These are phyloP conservation scores for Lentinus tigrinus DNA, from an alignment of 768 basidiomycete species.

Conservation along the genomic window DNA sequence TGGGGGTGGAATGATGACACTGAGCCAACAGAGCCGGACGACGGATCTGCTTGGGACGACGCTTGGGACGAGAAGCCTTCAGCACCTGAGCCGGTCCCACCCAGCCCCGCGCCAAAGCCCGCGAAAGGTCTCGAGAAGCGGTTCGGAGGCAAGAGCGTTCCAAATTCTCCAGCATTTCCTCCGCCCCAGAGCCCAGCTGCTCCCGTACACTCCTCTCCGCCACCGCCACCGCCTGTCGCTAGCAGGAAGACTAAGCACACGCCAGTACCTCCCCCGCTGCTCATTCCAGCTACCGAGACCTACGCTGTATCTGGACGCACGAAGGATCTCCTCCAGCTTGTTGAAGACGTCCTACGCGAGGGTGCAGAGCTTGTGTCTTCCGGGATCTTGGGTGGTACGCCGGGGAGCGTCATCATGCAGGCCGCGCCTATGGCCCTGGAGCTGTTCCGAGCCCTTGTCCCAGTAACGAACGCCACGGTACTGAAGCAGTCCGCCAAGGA, in stretches of 20 bases:
- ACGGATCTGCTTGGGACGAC: conserved; percentile 69
- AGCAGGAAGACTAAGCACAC: not conserved
- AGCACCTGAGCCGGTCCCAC: conserved; percentile 13
- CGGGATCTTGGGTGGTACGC: conserved; percentile 43
- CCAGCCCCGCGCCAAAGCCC: conserved; percentile 41
- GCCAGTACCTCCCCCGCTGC: conserved; percentile 16
- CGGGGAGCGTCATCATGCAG: conserved; percentile 57
- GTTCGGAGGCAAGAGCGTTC: conserved; percentile 47
- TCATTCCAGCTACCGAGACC: conserved; percentile 40
- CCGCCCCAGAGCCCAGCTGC: conserved; percentile 7
- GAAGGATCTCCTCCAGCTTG: conserved; percentile 51
- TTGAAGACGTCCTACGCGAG: conserved; percentile 66
- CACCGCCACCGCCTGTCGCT: not conserved
- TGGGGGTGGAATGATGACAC: conserved; percentile 78
- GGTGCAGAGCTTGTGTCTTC: conserved; percentile 62
- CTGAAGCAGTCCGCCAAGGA: conserved; percentile 48
- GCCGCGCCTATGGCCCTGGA: conserved; percentile 70
- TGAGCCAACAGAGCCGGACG: conserved; percentile 33
- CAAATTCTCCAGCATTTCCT: conserved; percentile 7
- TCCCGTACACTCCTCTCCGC: conserved; percentile 4
- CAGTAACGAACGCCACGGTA: conserved; percentile 52
- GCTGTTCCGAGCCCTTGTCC: conserved; percentile 77
- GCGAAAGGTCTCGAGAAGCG: conserved; percentile 61
- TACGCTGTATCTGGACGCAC: conserved; percentile 61
- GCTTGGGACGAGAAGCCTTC: conserved; percentile 27